Evolutionary conservation across 2,329 filamentous ascomycete species (phyloP), one percentile per base, ranked within the genome.

Genomic region (Aspergillus sp.): DNA sequence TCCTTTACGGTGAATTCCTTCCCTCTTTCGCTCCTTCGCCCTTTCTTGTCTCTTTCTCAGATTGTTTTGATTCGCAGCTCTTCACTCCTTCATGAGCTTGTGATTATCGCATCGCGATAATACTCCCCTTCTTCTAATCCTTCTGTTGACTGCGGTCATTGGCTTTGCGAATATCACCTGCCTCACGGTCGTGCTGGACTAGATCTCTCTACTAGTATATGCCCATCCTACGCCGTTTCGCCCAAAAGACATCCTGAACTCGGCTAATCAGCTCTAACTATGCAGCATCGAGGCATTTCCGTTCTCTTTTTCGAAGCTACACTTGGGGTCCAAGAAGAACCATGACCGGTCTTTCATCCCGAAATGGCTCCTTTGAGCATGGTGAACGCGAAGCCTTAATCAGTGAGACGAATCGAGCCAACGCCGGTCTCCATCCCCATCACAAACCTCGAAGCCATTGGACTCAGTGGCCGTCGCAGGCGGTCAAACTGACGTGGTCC

Each of bases 401-500:
- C 17, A 56, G 56, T 43, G 54, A 54, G 24, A 54, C 54, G 10
- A 42, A 49, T 50, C 54, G 56, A 20, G 54, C 55, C 11, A 62
- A 62, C 45, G 53, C 61, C 3, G 58, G 57, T 6, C 51, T 64
- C 6, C 56, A 61, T 41, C 54, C 52, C 9, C 60, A 59, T 26
- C 70, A 69, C 47, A 70, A 73, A 49, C 70, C 73, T 54, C 53
- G 61, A 26, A 66, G 66, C 5, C 56, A 60, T 42, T 75, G 71
- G 66, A 65, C 74, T 33, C 65, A 66, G 50, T 73, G 70, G 64
- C 76, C 76, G 16, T 61, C 62, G 19, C 60, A 71, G 8, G 65
- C 71, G 16, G 61, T 66, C 41, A 70, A 71, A 58, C 62, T 75
- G 52, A 74, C 73, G 8, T 77, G 72, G 68, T 60, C 68, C 50